Base-by-base conservation (phyloP, 495 filamentous ascomycete species). In the Neurospora sp. region DNA sequence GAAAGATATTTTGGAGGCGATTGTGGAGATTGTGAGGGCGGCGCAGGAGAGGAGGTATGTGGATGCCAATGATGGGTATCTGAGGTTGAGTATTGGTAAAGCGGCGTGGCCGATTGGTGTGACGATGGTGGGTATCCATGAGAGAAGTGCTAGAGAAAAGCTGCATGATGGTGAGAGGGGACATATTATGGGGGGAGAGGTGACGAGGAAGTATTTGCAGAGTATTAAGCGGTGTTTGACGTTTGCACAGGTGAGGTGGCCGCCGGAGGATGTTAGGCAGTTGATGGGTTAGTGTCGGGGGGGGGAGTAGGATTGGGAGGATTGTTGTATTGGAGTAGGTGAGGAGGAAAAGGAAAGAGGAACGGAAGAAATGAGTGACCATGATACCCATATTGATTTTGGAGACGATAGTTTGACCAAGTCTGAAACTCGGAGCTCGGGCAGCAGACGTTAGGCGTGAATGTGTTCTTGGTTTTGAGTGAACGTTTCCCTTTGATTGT, bases 61-160 rank as follows among this genome's bases (percentile, higher is more conserved):
- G 42, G 93, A 97, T 82, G 96, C 96, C 28, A 98, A 98, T 78
- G 94, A 99, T 79, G 93, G 93, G 2, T 99, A 98, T 80, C 82
- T 99, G 70, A 86, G 93, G 40, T 82, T 98, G 72, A 97, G 93
- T 82, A 99, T 99, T 81, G 96, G 96, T 71, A 99, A 99, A 87
- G 96, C 96, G 82, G 96, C 96, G 31, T 99, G 96, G 96, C 96
- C 96, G 37, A 99, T 99, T 80, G 96, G 96, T 83, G 96, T 99
- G 38, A 99, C 96, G 77, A 98, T 98, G 96, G 96, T 99, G 75
- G 96, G 96, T 86, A 99, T 99, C 78, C 96, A 99, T 88, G 96
- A 98, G 84, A 90, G 96, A 74, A 93, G 90, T 66, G 95, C 96
- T 7, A 88, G 96, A 43, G 96, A 99, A 83, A 98, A 98, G 83